Percentiles rank a stretch among this genome's conserved stretches.
phyloP scores from a whole-genome alignment of 192 early-diverging fungal genomes.

The Chytriomyces confervae region DNA sequence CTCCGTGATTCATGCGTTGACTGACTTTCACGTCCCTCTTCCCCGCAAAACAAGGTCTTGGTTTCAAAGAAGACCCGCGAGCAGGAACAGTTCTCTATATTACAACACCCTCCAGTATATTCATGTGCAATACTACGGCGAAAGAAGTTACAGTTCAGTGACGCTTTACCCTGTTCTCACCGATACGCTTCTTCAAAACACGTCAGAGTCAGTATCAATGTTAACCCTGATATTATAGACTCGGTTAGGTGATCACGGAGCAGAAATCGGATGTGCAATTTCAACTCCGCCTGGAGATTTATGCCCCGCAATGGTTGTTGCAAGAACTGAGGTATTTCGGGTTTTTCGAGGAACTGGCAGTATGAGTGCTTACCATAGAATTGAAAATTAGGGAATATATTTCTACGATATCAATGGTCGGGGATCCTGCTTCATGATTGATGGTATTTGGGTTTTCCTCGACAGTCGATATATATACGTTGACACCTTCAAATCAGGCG shows the following conservation, averaged over 20 bases:
- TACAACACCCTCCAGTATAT: slow-evolving; percentile 66
- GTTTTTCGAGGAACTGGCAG: background rate
- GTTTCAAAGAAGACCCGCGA: slow-evolving; percentile 67
- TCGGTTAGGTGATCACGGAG: slow-evolving; percentile 84
- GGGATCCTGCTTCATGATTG: slow-evolving; percentile 90
- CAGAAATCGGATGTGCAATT: slow-evolving; percentile 74
- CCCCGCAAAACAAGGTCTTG: slow-evolving; percentile 57
- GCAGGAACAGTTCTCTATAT: slow-evolving; percentile 70
- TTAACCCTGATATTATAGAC: slow-evolving; percentile 3
- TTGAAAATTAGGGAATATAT: slow-evolving; percentile 72
- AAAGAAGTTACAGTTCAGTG: background rate
- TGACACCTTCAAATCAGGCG: slow-evolving; percentile 48
- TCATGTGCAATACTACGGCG: slow-evolving; percentile 64
- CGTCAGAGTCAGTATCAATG: background rate
- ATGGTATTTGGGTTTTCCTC: slow-evolving; percentile 51
- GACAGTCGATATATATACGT: slow-evolving; percentile 44
- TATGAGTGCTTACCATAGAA: background rate
- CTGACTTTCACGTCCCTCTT: background rate
- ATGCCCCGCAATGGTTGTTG: slow-evolving; percentile 80
- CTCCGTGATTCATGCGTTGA: background rate
- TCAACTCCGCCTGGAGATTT: slow-evolving; percentile 62
- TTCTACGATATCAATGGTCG: slow-evolving; percentile 91
- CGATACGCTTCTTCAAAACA: too few species aligned
- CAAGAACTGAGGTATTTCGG: slow-evolving; percentile 71
- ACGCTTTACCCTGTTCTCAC: too few species aligned